Conservation (phyloP, 495 filamentous ascomycete genomes). For the Penicillium tannophilum region DNA sequence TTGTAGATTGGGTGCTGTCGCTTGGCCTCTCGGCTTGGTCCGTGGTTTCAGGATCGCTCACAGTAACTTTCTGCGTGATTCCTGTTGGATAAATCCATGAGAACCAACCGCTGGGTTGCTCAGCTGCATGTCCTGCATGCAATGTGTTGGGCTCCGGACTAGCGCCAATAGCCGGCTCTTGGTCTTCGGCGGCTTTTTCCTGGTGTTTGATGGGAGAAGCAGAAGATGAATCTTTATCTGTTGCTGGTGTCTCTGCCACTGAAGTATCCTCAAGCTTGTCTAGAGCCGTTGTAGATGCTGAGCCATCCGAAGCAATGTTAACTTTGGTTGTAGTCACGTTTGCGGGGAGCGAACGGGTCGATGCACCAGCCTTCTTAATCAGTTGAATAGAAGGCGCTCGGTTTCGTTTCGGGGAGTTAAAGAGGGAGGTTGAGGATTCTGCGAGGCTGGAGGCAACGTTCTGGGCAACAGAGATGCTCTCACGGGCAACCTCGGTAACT, state of each 20-base stretch:
- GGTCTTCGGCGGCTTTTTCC: constrained; percentile 25
- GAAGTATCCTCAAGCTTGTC: constrained; percentile 26
- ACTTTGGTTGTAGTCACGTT: constrained; percentile 50
- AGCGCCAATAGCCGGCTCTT: constrained; percentile 15
- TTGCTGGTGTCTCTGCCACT: constrained; percentile 20
- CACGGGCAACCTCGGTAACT: constrained; percentile 73
- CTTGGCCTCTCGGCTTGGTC: constrained; percentile 24
- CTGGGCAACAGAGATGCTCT: constrained; percentile 68
- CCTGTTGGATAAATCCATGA: constrained; percentile 55
- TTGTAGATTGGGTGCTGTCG: constrained; percentile 22
- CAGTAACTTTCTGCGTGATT: constrained; percentile 12
- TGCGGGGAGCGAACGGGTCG: constrained; percentile 51
- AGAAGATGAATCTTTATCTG: constrained; percentile 26
- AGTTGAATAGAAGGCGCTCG: constrained; percentile 45
- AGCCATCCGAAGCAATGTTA: constrained; percentile 52
- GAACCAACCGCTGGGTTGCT: constrained; percentile 56
- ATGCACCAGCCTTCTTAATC: constrained; percentile 41
- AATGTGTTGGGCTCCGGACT: constrained; percentile 10
- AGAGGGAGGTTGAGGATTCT: constrained; percentile 35
- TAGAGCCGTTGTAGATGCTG: constrained; percentile 37
- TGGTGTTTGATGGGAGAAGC: constrained; percentile 15
- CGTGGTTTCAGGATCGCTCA: constrained; percentile 9
- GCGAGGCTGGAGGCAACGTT: constrained; percentile 46
- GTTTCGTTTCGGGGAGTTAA: constrained; percentile 28
- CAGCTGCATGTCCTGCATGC: constrained; percentile 20